These are phyloP conservation scores for Botrytis pseudocinerea DNA, from an alignment of 2,329 filamentous ascomycete genomes.

Conservation along the genomic window DNA sequence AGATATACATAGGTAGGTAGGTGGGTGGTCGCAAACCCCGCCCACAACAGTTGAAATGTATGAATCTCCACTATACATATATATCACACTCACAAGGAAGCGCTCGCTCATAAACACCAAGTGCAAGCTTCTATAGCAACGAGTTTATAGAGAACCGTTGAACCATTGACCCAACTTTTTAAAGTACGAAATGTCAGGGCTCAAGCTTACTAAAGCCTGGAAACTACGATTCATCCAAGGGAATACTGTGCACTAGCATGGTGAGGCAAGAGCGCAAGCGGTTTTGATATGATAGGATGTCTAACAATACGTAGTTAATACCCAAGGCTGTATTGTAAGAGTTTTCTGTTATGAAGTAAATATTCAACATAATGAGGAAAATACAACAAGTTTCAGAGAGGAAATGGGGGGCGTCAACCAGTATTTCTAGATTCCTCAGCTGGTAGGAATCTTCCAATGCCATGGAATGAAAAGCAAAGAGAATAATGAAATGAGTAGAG, in stretches of 20 bases:
- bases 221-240: not conserved
- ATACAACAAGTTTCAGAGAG: not conserved
- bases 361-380: not conserved
- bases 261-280: not conserved
- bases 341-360: not conserved
- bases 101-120: not conserved
- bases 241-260: not conserved
- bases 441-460: not conserved
- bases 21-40: not conserved
- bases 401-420: not conserved
- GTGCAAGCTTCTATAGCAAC: not conserved
- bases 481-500: not conserved
- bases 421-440: not conserved
- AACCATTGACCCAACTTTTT: not conserved
- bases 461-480: not conserved
- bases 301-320: not conserved
- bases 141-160: not conserved
- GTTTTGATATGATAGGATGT: not conserved
- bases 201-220: not conserved
- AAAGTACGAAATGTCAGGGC: rapidly evolving
- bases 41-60: not conserved
- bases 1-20: not conserved
- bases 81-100: not conserved
- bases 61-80: not conserved
- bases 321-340: not conserved